Evolutionary conservation across 495 filamentous ascomycete genomes (phyloP), one percentile per base, ranked within the genome.

Genomic region (Xeromyces bisporus): DNA sequence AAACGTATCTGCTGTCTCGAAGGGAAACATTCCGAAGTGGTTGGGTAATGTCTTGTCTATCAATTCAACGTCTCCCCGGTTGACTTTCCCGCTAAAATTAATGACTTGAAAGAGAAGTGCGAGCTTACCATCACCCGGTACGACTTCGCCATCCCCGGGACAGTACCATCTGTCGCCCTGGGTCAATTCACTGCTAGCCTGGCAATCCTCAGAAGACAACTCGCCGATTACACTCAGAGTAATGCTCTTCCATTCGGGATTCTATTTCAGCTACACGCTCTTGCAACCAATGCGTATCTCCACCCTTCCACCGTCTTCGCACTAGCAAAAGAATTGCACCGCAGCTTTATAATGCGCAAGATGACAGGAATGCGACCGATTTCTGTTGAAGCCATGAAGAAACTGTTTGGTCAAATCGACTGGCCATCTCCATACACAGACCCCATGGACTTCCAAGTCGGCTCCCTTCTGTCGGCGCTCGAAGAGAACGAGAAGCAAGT

Each of bases 221-320:
- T 41, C 0, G 18, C 21, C 2, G 15, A 16, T 2, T 40, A 34
- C 15, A 43, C 38, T 0, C 18, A 4, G n/a, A n/a, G 45, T 25
- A 31, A 30, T 4, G 24, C 15, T 10, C 29, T 57, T 20, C 48
- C 56, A 3, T 66, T 61, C 30, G 49, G 41, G 0, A 15, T 61
- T 6, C 44, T 48, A 25, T 66, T 50, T 28, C 53, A 57, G 15
- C 35, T 58, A 3, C 53, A 60, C 16, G 53, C 35, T 15, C 38
- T 60, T 6, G 51, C 46, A 3, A 43, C 53, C 29, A 58, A 58
- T 34, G 47, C 39, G 2, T 47, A 44, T 33, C 48, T 60, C 7
- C 35, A 33, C 15, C 52, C 56, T 15, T 9, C 14, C 9, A 50
- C 26, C 15, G 42, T 53, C 4, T 9, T 39, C 6, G 26, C 28